Conservation (phyloP, 352 stramenopile genomes). For the Achlya hypogyna region DNA sequence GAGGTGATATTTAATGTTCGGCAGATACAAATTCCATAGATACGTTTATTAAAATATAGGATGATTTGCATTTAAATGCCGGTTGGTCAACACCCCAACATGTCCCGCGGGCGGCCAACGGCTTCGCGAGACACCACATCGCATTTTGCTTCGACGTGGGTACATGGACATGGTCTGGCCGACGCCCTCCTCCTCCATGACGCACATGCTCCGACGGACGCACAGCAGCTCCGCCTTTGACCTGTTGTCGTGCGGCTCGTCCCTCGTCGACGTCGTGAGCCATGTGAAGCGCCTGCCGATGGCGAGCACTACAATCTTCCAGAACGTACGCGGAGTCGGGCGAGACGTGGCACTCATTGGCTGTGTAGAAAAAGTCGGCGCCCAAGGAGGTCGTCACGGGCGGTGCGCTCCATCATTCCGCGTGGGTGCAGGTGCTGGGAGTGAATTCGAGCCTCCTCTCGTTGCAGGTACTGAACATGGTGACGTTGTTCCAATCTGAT, state of each 20-base stretch:
- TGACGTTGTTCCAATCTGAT: background rate
- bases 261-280: constrained; percentile 10
- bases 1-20: background rate
- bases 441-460: constrained; percentile 14
- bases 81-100: constrained; percentile 11
- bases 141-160: background rate
- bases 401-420: constrained; percentile 13
- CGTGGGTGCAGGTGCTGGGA: constrained; percentile 17
- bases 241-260: constrained; percentile 14
- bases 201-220: constrained; percentile 8
- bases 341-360: background rate
- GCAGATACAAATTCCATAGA: background rate
- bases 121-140: background rate
- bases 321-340: background rate
- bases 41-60: background rate
- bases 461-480: constrained; percentile 2
- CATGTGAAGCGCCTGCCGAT: constrained; percentile 14
- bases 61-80: background rate
- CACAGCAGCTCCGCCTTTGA: constrained; percentile 8
- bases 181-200: constrained; percentile 5
- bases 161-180: constrained; percentile 13
- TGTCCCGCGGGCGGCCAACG: background rate
- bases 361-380: constrained; percentile 3
- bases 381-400: constrained; percentile 15
- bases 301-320: background rate